Evolutionary conservation across 1,284 basidiomycete species (phyloP).

Genomic region (Pascua sp.): DNA sequence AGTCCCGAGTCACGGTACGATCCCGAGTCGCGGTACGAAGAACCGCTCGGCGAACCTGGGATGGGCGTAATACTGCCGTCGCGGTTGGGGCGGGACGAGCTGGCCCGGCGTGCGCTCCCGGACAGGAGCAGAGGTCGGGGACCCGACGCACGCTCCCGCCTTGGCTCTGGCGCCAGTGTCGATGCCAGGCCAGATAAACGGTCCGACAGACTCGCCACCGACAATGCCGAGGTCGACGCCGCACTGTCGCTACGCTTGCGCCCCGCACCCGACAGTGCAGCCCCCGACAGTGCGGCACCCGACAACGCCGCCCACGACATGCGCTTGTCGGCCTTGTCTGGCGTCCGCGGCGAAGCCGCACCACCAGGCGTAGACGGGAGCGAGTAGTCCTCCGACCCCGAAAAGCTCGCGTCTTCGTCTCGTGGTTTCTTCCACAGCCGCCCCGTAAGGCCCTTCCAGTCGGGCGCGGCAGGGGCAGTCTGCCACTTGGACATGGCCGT

Average conservation of each 20-base stretch:
- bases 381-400: slow-evolving; percentile 13
- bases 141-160: slow-evolving; percentile 9
- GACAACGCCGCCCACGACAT: too few relatives aligned
- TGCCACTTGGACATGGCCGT: slow-evolving; percentile 23
- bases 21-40: too few relatives aligned
- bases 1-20: too few relatives aligned
- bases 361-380: slow-evolving; percentile 7
- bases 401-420: slow-evolving; percentile 14
- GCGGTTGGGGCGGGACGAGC: too few relatives aligned
- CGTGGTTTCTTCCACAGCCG: slow-evolving; percentile 5
- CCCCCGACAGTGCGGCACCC: too few relatives aligned
- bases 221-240: slow-evolving; percentile 15
- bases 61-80: too few relatives aligned
- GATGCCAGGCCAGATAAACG: slow-evolving; percentile 15
- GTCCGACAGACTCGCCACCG: slow-evolving; percentile 26
- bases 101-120: slow-evolving; percentile 19
- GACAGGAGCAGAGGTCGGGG: slow-evolving; percentile 32
- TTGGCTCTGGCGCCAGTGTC: slow-evolving; percentile 4
- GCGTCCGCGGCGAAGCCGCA: too few relatives aligned
- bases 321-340: too few relatives aligned
- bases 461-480: slow-evolving; percentile 3
- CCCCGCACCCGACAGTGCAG: too few relatives aligned
- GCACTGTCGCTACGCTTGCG: slow-evolving; percentile 16
- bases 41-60: too few relatives aligned
- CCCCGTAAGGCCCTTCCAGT: slow-evolving; percentile 20